A percentile compares a stretch with the other conserved stretches of the same genome.
Conservation (phyloP, 2,329 filamentous ascomycete species). For the Capronia americana region DNA sequence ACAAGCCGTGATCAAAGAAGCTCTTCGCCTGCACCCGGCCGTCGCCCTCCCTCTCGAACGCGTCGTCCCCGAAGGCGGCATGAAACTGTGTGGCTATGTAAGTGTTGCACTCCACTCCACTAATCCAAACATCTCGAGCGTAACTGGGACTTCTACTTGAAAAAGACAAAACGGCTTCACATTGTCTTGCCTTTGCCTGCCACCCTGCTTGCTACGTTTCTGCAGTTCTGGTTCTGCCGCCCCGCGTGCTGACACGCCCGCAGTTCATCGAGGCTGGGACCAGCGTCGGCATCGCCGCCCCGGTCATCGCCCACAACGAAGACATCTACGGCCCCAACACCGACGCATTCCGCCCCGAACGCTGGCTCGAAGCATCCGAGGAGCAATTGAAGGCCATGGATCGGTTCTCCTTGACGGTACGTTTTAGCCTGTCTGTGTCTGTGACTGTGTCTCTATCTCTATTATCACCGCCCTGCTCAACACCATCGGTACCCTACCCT, state of each 20-base stretch:
- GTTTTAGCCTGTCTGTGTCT: constrained; percentile 15
- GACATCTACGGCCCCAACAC: constrained; percentile 33
- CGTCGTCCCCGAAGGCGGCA: constrained; percentile 41
- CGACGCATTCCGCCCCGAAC: constrained; percentile 49
- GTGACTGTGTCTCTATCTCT: not conserved
- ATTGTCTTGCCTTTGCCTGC: no score
- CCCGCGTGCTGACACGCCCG: no score
- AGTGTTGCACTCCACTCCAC: no score
- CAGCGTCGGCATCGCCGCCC: constrained; percentile 38
- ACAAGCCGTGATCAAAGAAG: constrained; percentile 49
- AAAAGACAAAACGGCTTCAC: no score
- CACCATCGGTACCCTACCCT: no score
- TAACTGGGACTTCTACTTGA: no score
- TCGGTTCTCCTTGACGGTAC: not conserved
- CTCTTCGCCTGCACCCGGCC: constrained; percentile 47
- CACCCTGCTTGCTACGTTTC: no score
- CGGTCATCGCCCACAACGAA: constrained; percentile 24
- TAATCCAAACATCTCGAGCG: no score
- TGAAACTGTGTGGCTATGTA: constrained; percentile 32
- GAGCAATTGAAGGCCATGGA: constrained; percentile 45
- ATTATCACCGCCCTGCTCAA: no score
- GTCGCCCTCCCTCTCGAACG: constrained; percentile 40
- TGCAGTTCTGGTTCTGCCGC: no score
- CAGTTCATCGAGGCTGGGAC: constrained; percentile 33
- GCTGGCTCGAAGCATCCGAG: constrained; percentile 47